Conservation (phyloP, 169 alveolate genomes). For the Eimeria maxima region DNA sequence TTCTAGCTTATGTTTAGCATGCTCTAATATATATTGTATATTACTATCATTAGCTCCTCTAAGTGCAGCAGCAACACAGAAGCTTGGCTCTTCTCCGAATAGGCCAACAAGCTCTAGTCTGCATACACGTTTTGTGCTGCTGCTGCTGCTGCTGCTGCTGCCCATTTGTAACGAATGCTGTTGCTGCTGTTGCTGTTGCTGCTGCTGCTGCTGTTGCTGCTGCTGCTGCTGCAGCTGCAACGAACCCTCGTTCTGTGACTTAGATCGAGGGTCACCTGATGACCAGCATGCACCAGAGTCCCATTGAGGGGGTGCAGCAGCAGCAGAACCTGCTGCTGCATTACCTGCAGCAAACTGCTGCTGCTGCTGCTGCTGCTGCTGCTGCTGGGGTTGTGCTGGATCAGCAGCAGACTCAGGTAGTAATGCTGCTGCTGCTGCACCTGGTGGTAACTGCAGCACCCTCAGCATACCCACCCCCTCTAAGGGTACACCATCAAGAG, state of each 20-base stretch:
- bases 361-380: constrained; percentile 65
- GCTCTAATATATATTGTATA: constrained; percentile 88
- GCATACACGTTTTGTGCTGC: constrained; percentile 83
- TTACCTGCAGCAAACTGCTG: constrained; percentile 52
- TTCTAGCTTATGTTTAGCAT: constrained; percentile 88
- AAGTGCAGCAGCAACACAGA: constrained; percentile 88
- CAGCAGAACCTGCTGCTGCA: constrained; percentile 22
- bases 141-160: too few species aligned
- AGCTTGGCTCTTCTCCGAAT: constrained; percentile 90
- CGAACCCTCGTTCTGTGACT: background rate
- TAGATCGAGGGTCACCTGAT: background rate
- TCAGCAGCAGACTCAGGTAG: constrained; percentile 76
- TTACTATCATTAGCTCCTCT: constrained; percentile 90
- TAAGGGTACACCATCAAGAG: constrained; percentile 14
- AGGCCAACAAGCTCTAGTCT: constrained; percentile 91
- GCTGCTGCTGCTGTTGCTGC: constrained; percentile 58
- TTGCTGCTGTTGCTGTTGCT: constrained; percentile 55
- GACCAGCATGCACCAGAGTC: background rate
- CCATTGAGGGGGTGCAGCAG: constrained; percentile 23
- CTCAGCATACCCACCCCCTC: constrained; percentile 68
- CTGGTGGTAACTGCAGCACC: constrained; percentile 40
- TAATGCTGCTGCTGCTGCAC: constrained; percentile 51
- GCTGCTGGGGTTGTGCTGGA: background rate
- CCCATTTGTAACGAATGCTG: background rate
- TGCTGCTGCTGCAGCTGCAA: constrained; percentile 27